Evolutionary conservation across 805 yeast genomes (phyloP).

Genomic region (Saccharomycopsis malanga): DNA sequence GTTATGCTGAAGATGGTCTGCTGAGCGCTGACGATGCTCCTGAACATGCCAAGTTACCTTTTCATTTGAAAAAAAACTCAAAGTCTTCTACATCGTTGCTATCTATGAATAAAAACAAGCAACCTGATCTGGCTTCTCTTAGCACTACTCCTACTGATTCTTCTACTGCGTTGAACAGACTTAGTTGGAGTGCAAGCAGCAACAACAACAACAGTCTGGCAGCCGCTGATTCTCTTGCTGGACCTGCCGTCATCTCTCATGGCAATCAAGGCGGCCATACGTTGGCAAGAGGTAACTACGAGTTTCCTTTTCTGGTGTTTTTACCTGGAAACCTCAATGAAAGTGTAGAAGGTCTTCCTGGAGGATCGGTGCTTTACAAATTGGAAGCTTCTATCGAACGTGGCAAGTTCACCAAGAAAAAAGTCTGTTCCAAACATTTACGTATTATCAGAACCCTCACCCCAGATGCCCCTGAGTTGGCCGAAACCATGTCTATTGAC

Average conservation of each 20-base stretch:
- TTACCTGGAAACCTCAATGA: constrained; percentile 83
- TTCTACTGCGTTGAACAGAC: constrained; percentile 1
- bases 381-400: constrained; percentile 77
- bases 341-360: constrained; percentile 83
- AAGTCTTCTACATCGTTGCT: constrained; percentile 16
- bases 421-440: constrained; percentile 61
- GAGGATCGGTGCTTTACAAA: constrained; percentile 65
- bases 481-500: constrained; percentile 90
- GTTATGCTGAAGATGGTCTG: background rate
- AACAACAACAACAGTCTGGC: constrained; percentile 1
- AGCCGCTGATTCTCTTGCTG: background rate
- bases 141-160: background rate
- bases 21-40: background rate
- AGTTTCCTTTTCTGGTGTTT: constrained; percentile 79
- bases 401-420: constrained; percentile 62
- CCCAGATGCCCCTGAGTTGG: constrained; percentile 76
- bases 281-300: constrained; percentile 72
- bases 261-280: constrained; percentile 25
- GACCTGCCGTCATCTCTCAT: background rate
- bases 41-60: background rate
- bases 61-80: background rate
- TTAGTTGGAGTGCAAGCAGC: background rate
- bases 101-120: constrained; percentile 1
- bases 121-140: background rate
- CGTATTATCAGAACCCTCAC: constrained; percentile 82